These are phyloP conservation scores for Fusarium circinatum DNA, from an alignment of 2,329 filamentous ascomycete species.

Conservation along the genomic window DNA sequence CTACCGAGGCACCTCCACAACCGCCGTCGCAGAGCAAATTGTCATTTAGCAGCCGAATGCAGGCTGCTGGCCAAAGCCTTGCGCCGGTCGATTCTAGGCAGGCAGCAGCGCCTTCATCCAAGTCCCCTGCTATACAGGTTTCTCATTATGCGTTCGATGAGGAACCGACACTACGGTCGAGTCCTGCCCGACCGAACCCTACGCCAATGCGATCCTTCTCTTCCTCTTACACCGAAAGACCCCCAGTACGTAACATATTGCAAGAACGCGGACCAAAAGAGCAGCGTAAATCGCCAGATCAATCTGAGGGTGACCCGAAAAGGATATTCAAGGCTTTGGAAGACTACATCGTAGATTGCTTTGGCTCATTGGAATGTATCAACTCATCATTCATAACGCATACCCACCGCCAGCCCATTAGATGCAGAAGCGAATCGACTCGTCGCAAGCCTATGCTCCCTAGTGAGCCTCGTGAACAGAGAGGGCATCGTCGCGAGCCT, in stretches of 20 bases:
- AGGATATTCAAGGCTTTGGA: constrained; percentile 80
- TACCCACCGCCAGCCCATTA: constrained; percentile 49
- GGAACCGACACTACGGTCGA: constrained; percentile 51
- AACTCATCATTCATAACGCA: constrained; percentile 77
- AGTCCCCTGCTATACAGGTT: constrained; percentile 35
- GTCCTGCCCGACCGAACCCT: constrained; percentile 41
- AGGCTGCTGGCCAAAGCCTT: constrained; percentile 17
- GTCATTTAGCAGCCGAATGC: constrained; percentile 38
- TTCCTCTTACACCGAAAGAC: constrained; percentile 56
- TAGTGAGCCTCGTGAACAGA: constrained; percentile 48
- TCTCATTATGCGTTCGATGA: constrained; percentile 51
- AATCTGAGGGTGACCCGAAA: constrained; percentile 54
- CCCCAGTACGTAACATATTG: constrained; percentile 35
- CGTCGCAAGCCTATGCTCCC: constrained; percentile 42
- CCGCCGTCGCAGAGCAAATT: constrained; percentile 21
- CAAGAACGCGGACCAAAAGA: constrained; percentile 25
- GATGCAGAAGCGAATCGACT: constrained; percentile 39
- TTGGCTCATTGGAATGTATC: constrained; percentile 76
- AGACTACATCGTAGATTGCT: constrained; percentile 77
- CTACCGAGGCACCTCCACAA: constrained; percentile 22
- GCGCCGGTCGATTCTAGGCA: constrained; percentile 3
- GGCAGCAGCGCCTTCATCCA: constrained; percentile 3
- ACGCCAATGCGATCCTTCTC: constrained; percentile 54
- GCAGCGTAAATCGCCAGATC: constrained; percentile 28
- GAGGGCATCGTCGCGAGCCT: constrained; percentile 47